Percentiles rank a stretch among this genome's conserved stretches.
These are phyloP conservation scores for Naegleria lovaniensis DNA, from an alignment of 208 protist genomes.

Conservation along the genomic window DNA sequence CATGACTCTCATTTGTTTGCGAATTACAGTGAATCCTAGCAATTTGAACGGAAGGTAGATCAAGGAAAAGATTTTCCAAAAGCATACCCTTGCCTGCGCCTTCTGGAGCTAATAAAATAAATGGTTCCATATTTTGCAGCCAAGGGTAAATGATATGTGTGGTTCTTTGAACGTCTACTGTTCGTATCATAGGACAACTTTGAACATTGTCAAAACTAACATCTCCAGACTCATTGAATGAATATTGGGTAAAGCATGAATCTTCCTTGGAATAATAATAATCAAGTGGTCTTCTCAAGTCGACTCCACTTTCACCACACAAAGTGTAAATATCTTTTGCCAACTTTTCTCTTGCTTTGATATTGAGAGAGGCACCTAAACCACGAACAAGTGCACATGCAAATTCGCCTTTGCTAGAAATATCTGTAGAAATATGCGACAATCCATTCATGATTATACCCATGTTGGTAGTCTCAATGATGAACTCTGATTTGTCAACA, in stretches of 20 bases:
- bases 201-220: conserved; percentile 72
- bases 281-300: conserved; percentile 75
- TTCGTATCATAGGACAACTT: conserved; percentile 75
- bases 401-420: conserved; percentile 76
- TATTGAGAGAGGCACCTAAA: conserved; percentile 79
- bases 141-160: conserved; percentile 80
- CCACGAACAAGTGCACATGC: conserved; percentile 79
- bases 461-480: conserved; percentile 78
- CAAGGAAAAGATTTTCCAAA: conserved; percentile 72
- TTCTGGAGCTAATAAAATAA: conserved; percentile 91
- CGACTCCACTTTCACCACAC: conserved; percentile 63
- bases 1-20: conserved; percentile 83
- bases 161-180: conserved; percentile 82
- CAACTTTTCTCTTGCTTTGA: conserved; percentile 67
- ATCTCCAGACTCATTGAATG: conserved; percentile 59
- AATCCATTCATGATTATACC: conserved; percentile 84
- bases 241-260: conserved; percentile 60
- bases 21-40: conserved; percentile 87
- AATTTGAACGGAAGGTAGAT: conserved; percentile 60
- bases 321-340: conserved; percentile 78
- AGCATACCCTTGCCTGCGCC: conserved; percentile 91
- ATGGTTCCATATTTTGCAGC: conserved; percentile 76
- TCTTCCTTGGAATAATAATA: conserved; percentile 64
- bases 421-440: conserved; percentile 69
- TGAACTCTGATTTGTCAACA: conserved; percentile 52